Evolutionary conservation across 768 basidiomycete genomes (phyloP).

Genomic region (Cystofilobasidium bisporidii): DNA sequence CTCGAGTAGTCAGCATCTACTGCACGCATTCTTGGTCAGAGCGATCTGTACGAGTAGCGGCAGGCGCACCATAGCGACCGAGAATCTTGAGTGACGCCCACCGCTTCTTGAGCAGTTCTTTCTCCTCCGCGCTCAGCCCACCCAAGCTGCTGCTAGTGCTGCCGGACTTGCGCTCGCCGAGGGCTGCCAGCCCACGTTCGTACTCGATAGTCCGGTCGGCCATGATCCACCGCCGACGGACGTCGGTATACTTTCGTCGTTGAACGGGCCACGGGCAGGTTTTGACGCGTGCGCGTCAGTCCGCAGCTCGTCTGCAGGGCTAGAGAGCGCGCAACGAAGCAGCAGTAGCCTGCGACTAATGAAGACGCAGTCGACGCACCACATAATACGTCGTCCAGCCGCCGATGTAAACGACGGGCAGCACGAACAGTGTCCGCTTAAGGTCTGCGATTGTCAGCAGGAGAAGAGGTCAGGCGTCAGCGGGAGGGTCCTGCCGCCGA

Average conservation of each 20-base stretch:
- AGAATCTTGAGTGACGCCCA: slow-evolving; percentile 34
- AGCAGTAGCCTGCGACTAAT: too few relatives aligned
- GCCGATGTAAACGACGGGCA: slow-evolving; percentile 10
- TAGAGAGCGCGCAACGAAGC: not conserved
- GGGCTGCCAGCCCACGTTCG: slow-evolving; percentile 1
- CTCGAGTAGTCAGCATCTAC: slow-evolving; percentile 35
- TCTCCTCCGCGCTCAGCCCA: slow-evolving; percentile 29
- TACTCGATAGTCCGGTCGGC: slow-evolving; percentile 9
- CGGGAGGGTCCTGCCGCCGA: not conserved
- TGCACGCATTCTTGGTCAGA: slow-evolving; percentile 35
- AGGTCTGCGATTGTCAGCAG: not conserved
- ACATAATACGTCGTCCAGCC: slow-evolving; percentile 22
- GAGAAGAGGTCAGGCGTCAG: not conserved
- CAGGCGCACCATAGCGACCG: slow-evolving; percentile 33
- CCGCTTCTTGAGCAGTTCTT: slow-evolving; percentile 34
- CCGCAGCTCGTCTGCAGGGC: not conserved
- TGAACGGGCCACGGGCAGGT: too few relatives aligned
- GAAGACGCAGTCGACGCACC: slow-evolving; percentile 4
- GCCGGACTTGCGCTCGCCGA: not conserved
- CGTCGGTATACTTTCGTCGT: slow-evolving; percentile 25
- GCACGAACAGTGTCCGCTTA: not conserved
- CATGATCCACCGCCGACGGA: slow-evolving; percentile 14
- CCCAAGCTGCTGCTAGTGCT: not conserved
- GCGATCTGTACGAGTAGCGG: too few relatives aligned
- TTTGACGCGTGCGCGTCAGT: not conserved